Base-by-base conservation (phyloP, 2,329 filamentous ascomycete species). In the Fusarium temperatum region DNA sequence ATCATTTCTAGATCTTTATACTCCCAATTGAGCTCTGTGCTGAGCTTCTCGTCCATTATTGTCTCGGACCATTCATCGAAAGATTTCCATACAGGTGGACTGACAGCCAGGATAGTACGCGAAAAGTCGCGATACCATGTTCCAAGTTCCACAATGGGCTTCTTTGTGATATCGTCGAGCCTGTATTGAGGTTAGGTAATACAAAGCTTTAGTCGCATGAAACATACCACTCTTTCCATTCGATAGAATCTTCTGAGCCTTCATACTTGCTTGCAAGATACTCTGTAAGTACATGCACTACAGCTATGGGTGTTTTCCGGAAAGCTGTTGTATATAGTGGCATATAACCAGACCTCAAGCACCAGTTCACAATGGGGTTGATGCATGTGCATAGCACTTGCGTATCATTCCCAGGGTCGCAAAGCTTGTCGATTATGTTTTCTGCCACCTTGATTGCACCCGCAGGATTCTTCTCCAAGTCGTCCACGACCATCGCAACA, bases 211-310 rank as follows among this genome's bases (percentile, higher is more conserved):
- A 10, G 7, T 11, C 15, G 9, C 18, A 24, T 35, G 14, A n/a
- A 18, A 56, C 68, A 22, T 35, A 69, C 70, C 60, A 65, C n/a
- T 50, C 32, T 9, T 63, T 22, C 70, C 70, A 72, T 3, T 69
- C 35, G 14, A 73, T 54, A 8, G 22, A 26, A 17, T 50, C 11
- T 20, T 44, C 57, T 30, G 54, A 36, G 5, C 22, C 44, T 24
- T 28, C n/a, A 20, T 57, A 45, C 18, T 28, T 60, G 11, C 24
- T 48, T 13, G 18, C 30, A 26, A 72, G 36, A 18, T 59, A 32
- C 24, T 38, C 38, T 48, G 22, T 24, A 39, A 63, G 44, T 30
- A 51, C 28, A 14, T 36, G 24, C 18, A 59, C 62, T 26, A 44
- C 42, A 22, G 9, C 35, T 9, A 44, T 38, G 6, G 10, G 18